Conservation (phyloP, 1,284 basidiomycete genomes). For the Cystobasidium pallidum region DNA sequence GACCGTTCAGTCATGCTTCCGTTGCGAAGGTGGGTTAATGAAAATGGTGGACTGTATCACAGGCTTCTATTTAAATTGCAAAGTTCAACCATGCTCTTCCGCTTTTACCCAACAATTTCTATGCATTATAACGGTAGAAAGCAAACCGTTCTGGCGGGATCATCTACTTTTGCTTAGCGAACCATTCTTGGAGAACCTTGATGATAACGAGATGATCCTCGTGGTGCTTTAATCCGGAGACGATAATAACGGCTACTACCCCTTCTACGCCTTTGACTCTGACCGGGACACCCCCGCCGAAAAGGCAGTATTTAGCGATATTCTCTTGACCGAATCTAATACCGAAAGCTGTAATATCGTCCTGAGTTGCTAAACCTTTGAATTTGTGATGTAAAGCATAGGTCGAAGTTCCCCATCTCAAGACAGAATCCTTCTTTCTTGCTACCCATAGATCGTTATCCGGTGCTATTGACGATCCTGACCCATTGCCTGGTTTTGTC, state of each 20-base stretch:
- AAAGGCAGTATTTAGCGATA: conserved; percentile 44
- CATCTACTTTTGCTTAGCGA: background rate
- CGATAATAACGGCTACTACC: conserved; percentile 49
- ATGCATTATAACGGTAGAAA: no score
- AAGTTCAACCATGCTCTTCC: no score
- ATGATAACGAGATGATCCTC: conserved; percentile 51
- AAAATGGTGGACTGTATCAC: no score
- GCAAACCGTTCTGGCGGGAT: no score
- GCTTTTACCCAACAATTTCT: no score
- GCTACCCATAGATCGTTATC: conserved; percentile 49
- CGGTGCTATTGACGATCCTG: conserved; percentile 5
- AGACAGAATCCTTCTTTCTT: conserved; percentile 46
- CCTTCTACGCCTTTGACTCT: conserved; percentile 50
- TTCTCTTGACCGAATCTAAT: conserved; percentile 26
- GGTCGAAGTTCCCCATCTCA: conserved; percentile 44
- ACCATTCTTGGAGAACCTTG: conserved; percentile 46
- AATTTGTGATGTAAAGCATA: conserved; percentile 44
- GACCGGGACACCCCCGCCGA: conserved; percentile 52
- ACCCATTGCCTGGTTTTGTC: conserved; percentile 32
- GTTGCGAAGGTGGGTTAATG: no score
- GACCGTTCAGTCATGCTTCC: no score
- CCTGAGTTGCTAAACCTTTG: conserved; percentile 21
- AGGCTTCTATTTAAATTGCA: no score
- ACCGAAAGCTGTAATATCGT: conserved; percentile 25
- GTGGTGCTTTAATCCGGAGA: conserved; percentile 49